A percentile compares a stretch with the other conserved stretches of the same genome.
These are phyloP conservation scores for Trichophyton benhamiae DNA, from an alignment of 2,329 filamentous ascomycete genomes.

Conservation along the genomic window DNA sequence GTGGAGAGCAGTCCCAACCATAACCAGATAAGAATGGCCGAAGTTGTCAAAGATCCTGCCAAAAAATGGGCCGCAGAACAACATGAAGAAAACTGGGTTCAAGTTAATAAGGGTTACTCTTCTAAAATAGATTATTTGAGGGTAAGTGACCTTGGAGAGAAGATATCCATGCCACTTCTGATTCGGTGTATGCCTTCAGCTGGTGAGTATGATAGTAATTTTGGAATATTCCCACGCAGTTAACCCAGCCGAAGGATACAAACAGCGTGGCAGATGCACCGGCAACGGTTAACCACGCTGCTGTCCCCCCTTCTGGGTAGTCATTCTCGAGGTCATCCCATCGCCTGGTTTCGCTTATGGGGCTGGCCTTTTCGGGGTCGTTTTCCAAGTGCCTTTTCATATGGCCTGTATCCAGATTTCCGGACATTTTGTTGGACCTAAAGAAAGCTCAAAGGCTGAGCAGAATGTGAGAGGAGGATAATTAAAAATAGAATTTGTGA, in stretches of 20 bases:
- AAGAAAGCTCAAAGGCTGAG: neutral
- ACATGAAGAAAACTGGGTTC: neutral
- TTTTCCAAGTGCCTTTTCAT: neutral
- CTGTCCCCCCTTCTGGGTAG: neutral
- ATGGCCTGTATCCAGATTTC: neutral
- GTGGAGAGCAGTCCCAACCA: constrained; percentile 40
- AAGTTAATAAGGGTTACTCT: neutral
- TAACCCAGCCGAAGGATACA: constrained; percentile 41
- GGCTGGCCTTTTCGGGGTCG: neutral
- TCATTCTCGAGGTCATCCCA: neutral
- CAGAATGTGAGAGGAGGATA: neutral
- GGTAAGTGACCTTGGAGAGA: constrained; percentile 21
- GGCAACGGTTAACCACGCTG: constrained; percentile 35
- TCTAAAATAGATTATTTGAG: neutral
- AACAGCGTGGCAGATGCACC: constrained; percentile 39
- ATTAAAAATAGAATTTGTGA: neutral
- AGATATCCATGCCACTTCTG: constrained; percentile 48
- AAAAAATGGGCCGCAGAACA: constrained; percentile 42
- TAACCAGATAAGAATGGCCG: constrained; percentile 45
- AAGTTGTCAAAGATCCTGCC: constrained; percentile 52
- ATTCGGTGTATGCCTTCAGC: constrained; percentile 38
- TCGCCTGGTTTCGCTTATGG: neutral
- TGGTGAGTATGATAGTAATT: constrained; percentile 45
- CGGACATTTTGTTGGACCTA: neutral
- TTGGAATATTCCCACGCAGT: constrained; percentile 44